Percentiles rank a stretch among this genome's conserved stretches.
Conservation (phyloP, 352 stramenopile species). For the Pythium insidiosum region DNA sequence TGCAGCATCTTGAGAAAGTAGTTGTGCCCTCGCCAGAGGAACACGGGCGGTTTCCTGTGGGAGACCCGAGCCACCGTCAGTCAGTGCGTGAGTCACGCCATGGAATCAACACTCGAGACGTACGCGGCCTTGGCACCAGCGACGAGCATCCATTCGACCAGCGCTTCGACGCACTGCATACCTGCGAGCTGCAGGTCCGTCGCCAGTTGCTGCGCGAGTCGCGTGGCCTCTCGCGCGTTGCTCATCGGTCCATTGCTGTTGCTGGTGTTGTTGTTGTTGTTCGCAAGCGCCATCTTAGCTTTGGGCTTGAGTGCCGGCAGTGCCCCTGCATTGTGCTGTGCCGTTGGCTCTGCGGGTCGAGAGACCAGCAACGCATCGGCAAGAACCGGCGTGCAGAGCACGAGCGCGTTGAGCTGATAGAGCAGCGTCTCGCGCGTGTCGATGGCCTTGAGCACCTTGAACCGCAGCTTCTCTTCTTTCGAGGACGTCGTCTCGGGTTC, state of each 20-base stretch:
- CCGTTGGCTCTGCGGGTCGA: conserved; percentile 25
- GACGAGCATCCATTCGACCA: conserved; percentile 80
- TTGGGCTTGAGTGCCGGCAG: conserved; percentile 9
- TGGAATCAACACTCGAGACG: conserved; percentile 15
- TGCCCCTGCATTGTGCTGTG: not conserved
- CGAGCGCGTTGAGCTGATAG: conserved; percentile 63
- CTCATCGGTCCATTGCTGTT: conserved; percentile 30
- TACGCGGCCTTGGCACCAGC: conserved; percentile 60
- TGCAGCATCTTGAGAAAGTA: conserved; percentile 71
- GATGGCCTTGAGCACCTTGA: conserved; percentile 61
- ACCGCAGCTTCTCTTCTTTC: conserved; percentile 65
- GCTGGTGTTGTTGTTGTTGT: not conserved
- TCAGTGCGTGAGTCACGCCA: not conserved
- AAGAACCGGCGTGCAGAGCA: conserved; percentile 58
- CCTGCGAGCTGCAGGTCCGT: conserved; percentile 52
- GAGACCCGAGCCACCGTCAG: not conserved
- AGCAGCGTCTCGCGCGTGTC: conserved; percentile 54
- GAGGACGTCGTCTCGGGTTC: conserved; percentile 15
- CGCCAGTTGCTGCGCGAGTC: conserved; percentile 56
- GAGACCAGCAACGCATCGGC: conserved; percentile 46
- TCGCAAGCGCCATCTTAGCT: conserved; percentile 11
- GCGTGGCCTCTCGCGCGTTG: conserved; percentile 59
- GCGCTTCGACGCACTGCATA: conserved; percentile 65
- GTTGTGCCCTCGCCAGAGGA: conserved; percentile 63
- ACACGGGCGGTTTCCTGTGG: conserved; percentile 45